Percentiles rank a stretch among this genome's conserved stretches.
Evolutionary conservation across 75 land plant species (phyloP).

Genomic region (Sequoiadendron giganteum): DNA sequence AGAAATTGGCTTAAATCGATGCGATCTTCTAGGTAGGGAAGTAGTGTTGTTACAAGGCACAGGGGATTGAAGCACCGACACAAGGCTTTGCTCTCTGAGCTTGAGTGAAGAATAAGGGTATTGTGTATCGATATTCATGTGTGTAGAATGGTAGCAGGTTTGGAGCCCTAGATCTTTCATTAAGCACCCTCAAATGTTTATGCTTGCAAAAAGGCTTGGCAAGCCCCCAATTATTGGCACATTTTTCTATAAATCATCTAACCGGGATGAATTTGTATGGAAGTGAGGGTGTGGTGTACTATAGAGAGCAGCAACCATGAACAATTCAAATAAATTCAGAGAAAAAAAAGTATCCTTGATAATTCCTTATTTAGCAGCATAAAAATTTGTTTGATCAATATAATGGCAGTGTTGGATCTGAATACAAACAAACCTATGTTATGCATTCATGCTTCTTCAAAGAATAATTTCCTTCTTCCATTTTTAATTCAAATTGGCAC

Average conservation of each 20-base stretch:
- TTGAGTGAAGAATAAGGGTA: too few relatives aligned
- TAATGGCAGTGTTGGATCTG: not conserved
- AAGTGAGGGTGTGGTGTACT: not conserved
- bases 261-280: not conserved
- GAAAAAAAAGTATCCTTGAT: not conserved
- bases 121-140: not conserved
- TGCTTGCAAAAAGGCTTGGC: slow-evolving; percentile 52
- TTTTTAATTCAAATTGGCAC: too few relatives aligned
- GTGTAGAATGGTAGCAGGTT: slow-evolving; percentile 7
- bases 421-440: not conserved
- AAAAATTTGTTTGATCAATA: not conserved
- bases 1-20: too few relatives aligned
- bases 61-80: too few relatives aligned
- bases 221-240: slow-evolving; percentile 49
- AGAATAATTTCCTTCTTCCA: too few relatives aligned
- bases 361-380: not conserved
- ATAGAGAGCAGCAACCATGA: not conserved
- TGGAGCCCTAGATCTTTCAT: slow-evolving; percentile 29
- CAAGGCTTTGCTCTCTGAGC: too few relatives aligned
- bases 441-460: not conserved
- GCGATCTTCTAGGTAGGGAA: too few relatives aligned
- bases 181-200: slow-evolving; percentile 15
- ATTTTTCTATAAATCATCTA: slow-evolving; percentile 9
- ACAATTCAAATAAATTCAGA: not conserved
- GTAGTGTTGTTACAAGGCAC: too few relatives aligned